Percentiles rank a stretch among this genome's conserved stretches.
Conservation (phyloP, 495 filamentous ascomycete species). For the Xylaria nigripes region DNA sequence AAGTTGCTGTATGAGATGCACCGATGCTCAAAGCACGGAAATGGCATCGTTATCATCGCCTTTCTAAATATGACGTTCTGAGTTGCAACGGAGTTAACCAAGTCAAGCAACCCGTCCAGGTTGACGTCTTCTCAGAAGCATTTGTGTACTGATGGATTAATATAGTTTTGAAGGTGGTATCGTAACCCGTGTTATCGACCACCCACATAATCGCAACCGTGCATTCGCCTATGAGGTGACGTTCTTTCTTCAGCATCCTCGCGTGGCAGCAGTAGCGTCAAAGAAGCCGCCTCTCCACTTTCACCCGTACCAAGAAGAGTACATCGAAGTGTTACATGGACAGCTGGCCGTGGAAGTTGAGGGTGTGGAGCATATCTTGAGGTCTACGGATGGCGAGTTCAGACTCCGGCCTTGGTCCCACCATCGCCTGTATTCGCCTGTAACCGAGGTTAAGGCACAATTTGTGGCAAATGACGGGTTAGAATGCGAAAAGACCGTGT, state of each 20-base stretch:
- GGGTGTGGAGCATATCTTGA: slow-evolving; percentile 27
- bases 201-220: slow-evolving; percentile 21
- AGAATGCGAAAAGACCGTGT: slow-evolving; percentile 15
- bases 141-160: background rate
- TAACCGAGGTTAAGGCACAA: background rate
- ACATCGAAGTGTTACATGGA: slow-evolving; percentile 32
- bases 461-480: background rate
- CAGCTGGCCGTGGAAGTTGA: slow-evolving; percentile 30
- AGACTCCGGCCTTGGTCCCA: slow-evolving; percentile 28
- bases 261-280: slow-evolving; percentile 20
- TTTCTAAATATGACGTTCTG: background rate
- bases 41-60: no score
- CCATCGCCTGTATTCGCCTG: slow-evolving; percentile 33
- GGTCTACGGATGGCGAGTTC: slow-evolving; percentile 28
- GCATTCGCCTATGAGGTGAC: slow-evolving; percentile 34
- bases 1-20: background rate
- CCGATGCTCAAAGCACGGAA: no score
- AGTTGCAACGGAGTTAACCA: background rate
- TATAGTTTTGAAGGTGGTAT: slow-evolving; percentile 28
- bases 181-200: slow-evolving; percentile 18
- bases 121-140: background rate
- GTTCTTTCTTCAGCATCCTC: slow-evolving; percentile 28
- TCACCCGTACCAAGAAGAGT: slow-evolving; percentile 39
- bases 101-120: background rate
- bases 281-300: slow-evolving; percentile 41